A percentile compares a stretch with the other conserved stretches of the same genome.
phyloP scores from a whole-genome alignment of 176 grass and related monocot genomes.

The Cenchrus americanus region DNA sequence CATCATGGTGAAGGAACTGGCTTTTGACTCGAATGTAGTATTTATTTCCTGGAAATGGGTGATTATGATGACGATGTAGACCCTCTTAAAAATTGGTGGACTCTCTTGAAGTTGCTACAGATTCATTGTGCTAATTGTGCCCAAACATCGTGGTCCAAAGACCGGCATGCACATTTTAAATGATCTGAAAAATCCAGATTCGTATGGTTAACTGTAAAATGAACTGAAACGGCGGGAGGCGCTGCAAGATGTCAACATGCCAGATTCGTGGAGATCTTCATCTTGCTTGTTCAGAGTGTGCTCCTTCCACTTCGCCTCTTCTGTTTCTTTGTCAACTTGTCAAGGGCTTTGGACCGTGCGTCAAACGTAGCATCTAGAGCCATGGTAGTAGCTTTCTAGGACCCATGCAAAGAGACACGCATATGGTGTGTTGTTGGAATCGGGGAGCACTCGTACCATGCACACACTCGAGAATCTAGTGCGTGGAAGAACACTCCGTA shows the following conservation, averaged over 20 bases:
- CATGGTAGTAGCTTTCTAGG: conserved; percentile 37
- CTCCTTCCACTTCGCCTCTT: not conserved
- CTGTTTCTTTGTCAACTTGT: conserved; percentile 23
- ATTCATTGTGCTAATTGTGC: not conserved
- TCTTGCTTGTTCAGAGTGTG: not conserved
- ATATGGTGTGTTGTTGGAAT: not conserved
- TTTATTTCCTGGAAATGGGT: not conserved
- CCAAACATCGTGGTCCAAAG: not conserved
- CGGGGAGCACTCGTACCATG: conserved; percentile 5
- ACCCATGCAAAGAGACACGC: conserved; percentile 22
- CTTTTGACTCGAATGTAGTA: not conserved
- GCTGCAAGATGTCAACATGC: not conserved
- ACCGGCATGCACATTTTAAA: not conserved
- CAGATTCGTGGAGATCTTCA: not conserved
- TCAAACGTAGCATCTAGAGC: conserved; percentile 36
- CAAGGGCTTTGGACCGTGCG: conserved; percentile 43
- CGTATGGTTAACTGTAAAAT: not conserved
- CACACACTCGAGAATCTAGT: conserved; percentile 37
- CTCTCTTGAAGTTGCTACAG: too few relatives aligned
- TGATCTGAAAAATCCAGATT: not conserved
- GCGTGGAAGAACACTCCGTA: conserved; percentile 51
- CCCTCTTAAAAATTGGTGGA: not conserved
- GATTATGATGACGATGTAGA: not conserved
- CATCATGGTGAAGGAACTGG: conserved; percentile 9
- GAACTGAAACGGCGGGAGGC: not conserved